phyloP scores from a whole-genome alignment of 2,329 filamentous ascomycete species.

The Colletotrichum tropicale region DNA sequence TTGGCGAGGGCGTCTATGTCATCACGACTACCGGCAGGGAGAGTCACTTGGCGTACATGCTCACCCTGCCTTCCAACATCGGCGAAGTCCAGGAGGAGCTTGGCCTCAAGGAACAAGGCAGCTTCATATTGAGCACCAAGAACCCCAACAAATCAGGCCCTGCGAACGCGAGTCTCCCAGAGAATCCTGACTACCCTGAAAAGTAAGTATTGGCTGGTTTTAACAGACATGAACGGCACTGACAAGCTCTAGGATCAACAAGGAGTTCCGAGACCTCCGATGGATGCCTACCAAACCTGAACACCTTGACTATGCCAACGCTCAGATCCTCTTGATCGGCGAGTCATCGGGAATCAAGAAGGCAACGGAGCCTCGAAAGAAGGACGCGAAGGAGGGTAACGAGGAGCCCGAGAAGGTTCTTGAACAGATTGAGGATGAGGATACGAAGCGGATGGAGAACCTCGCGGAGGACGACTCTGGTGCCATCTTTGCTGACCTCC shows the following conservation, averaged over 20 bases:
- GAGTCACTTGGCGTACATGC: conserved; percentile 79
- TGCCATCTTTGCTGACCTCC: conserved; percentile 53
- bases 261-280: conserved; percentile 74
- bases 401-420: conserved; percentile 73
- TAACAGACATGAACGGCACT: not conserved
- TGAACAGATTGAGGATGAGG: conserved; percentile 77
- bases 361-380: conserved; percentile 58
- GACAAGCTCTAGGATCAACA: conserved; percentile 55
- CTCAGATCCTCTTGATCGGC: conserved; percentile 81
- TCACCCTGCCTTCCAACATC: conserved; percentile 73
- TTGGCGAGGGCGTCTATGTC: conserved; percentile 87
- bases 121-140: conserved; percentile 80
- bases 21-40: conserved; percentile 74
- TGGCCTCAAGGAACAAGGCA: conserved; percentile 73
- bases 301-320: conserved; percentile 75
- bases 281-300: conserved; percentile 79
- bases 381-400: conserved; percentile 63
- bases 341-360: conserved; percentile 63
- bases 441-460: conserved; percentile 66
- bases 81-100: conserved; percentile 78
- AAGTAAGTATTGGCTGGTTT: conserved; percentile 52
- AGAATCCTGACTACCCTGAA: conserved; percentile 72
- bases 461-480: conserved; percentile 51
- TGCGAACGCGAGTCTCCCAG: conserved; percentile 63
- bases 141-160: conserved; percentile 77